A percentile compares a stretch with the other conserved stretches of the same genome.
Evolutionary conservation across 2,329 filamentous ascomycete species (phyloP).

Genomic region (Fusarium sp.): DNA sequence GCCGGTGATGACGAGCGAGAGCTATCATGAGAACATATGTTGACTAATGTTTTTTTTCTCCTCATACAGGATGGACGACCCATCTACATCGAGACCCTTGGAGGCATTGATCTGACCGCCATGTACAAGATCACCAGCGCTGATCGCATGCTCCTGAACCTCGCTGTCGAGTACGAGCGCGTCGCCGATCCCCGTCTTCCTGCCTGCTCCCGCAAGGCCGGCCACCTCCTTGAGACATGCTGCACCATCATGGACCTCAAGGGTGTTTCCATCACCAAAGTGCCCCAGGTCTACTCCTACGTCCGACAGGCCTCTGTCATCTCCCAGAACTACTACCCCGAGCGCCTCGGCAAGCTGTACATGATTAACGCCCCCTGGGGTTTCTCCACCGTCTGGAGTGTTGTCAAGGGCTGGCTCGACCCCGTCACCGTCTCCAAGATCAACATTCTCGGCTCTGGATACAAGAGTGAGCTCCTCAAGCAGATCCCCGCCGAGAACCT

Average conservation of each 20-base stretch:
- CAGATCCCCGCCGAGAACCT: conserved; percentile 93
- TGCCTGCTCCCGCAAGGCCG: conserved; percentile 92
- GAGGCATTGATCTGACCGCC: conserved; percentile 87
- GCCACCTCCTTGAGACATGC: conserved; percentile 92
- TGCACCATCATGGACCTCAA: conserved; percentile 99
- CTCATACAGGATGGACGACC: conserved; percentile 84
- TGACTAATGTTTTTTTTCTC: conserved; percentile 23
- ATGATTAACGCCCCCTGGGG: conserved; percentile 98
- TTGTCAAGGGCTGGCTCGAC: conserved; percentile 94
- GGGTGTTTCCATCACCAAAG: conserved; percentile 86
- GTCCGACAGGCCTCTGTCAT: conserved; percentile 85
- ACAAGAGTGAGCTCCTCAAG: conserved; percentile 83
- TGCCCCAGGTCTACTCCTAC: conserved; percentile 87
- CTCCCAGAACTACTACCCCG: conserved; percentile 99
- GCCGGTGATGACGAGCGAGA: background rate
- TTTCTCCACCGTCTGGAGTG: conserved; percentile 84
- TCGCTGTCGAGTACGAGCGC: conserved; percentile 98
- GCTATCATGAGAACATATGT: conserved; percentile 8
- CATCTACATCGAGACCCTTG: conserved; percentile 95
- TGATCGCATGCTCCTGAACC: conserved; percentile 95
- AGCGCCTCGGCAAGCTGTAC: conserved; percentile 95
- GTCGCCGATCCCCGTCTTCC: conserved; percentile 92
- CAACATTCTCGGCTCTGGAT: conserved; percentile 82
- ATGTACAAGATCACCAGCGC: conserved; percentile 94
- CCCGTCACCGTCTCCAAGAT: conserved; percentile 98